Evolutionary conservation across 2,329 filamentous ascomycete species (phyloP).

Genomic region (Tolypocladium endophyticum): DNA sequence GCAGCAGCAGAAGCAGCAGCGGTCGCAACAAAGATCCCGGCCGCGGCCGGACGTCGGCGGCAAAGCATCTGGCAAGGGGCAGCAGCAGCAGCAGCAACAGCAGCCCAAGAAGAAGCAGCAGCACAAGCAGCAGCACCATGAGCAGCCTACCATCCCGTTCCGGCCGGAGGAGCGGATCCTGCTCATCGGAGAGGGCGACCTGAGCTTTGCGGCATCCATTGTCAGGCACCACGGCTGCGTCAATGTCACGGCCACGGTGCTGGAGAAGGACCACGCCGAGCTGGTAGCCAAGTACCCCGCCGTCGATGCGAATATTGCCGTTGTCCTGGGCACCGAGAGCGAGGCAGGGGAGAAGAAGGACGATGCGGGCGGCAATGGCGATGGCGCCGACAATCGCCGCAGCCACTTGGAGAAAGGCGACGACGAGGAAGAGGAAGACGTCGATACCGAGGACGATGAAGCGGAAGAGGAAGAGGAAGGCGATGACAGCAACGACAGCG

Average conservation of each 20-base stretch:
- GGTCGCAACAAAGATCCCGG: conserved; percentile 1
- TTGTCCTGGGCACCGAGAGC: conserved; percentile 29
- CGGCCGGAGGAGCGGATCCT: conserved; percentile 56
- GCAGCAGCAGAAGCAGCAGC: conserved; percentile 3
- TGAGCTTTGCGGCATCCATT: conserved; percentile 64
- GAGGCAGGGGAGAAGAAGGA: conserved; percentile 3
- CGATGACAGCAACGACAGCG: conserved; percentile 6
- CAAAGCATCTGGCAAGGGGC: not conserved
- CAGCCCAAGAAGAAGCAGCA: conserved; percentile 8
- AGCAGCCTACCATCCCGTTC: conserved; percentile 55
- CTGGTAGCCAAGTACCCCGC: conserved; percentile 68
- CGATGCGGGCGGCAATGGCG: not conserved
- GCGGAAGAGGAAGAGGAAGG: not conserved
- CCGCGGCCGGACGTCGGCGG: conserved; percentile 7
- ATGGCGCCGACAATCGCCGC: not conserved
- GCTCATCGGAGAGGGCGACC: conserved; percentile 69
- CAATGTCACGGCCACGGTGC: conserved; percentile 58
- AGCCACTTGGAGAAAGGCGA: conserved; percentile 4
- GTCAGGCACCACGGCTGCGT: conserved; percentile 54
- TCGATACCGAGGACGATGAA: conserved; percentile 1
- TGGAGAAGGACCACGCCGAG: conserved; percentile 45
- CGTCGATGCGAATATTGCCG: conserved; percentile 45
- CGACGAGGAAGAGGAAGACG: conserved; percentile 6
- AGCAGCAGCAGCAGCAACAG: not conserved
- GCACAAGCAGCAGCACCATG: conserved; percentile 14